Percentiles rank a stretch among this genome's conserved stretches.
phyloP scores from a whole-genome alignment of 2,329 filamentous ascomycete species.

The Arthrobotrys megalospora region DNA sequence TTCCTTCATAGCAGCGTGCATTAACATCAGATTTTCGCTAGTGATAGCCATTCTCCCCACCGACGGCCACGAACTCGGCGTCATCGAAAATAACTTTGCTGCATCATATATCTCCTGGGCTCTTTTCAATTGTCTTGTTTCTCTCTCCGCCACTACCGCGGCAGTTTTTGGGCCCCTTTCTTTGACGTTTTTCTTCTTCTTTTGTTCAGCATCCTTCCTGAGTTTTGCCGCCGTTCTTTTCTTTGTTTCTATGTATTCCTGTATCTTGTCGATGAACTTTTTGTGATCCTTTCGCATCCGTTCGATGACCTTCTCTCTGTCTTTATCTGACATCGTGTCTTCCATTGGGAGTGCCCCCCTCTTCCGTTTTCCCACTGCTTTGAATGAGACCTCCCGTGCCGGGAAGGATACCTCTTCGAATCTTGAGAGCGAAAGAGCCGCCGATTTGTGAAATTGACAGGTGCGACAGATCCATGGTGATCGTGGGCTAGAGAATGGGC shows the following conservation, averaged over 20 bases:
- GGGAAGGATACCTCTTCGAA: slow-evolving; percentile 34
- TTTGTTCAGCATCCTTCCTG: slow-evolving; percentile 4
- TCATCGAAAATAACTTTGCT: slow-evolving; percentile 26
- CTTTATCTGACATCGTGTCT: slow-evolving; percentile 19
- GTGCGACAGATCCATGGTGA: slow-evolving; percentile 49
- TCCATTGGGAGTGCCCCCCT: slow-evolving; percentile 32
- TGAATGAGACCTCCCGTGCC: not conserved
- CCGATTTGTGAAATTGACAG: slow-evolving; percentile 40
- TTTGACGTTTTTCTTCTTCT: not conserved
- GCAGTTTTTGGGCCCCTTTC: slow-evolving; percentile 1
- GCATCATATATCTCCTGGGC: slow-evolving; percentile 17
- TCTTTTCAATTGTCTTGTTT: not conserved
- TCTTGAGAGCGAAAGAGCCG: not conserved
- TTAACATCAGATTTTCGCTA: not conserved
- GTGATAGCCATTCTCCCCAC: slow-evolving; percentile 47
- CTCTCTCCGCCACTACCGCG: not conserved
- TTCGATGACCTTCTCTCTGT: slow-evolving; percentile 5
- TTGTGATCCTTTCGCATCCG: slow-evolving; percentile 25
- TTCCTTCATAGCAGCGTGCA: slow-evolving; percentile 30
- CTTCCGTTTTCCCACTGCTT: slow-evolving; percentile 10
- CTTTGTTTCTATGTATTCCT: slow-evolving; percentile 21
- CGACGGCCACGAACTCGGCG: slow-evolving; percentile 36
- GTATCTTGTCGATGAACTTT: slow-evolving; percentile 16
- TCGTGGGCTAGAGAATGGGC: slow-evolving; percentile 6
- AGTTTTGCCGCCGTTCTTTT: not conserved